Percentiles rank a stretch among this genome's conserved stretches.
These are phyloP conservation scores for Ottelia alismoides DNA, from an alignment of 106 monocot species.

Conservation along the genomic window DNA sequence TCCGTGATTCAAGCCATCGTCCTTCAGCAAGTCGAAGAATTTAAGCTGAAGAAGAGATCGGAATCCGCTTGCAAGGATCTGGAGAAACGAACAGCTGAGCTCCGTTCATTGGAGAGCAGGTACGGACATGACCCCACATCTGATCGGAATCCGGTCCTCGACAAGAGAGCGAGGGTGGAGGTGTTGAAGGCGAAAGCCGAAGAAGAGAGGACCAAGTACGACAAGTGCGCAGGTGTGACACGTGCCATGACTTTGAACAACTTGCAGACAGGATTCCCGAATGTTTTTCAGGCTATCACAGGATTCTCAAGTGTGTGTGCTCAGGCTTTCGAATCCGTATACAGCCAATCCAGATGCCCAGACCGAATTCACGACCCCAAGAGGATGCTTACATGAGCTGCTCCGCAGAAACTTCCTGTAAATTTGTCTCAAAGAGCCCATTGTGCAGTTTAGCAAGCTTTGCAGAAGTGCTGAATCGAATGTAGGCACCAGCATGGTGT, in stretches of 20 bases:
- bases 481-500: too few relatives aligned
- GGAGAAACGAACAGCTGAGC: conserved; percentile 46
- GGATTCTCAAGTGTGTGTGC: conserved; percentile 48
- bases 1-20: conserved; percentile 49
- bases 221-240: conserved; percentile 49
- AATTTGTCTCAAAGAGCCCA: too few relatives aligned
- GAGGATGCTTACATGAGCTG: too few relatives aligned
- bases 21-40: conserved; percentile 53
- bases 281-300: too few relatives aligned
- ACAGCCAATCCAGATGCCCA: conserved; percentile 16
- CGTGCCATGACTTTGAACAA: too few relatives aligned
- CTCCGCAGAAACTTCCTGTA: too few relatives aligned
- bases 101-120: conserved; percentile 32
- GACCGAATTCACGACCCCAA: too few relatives aligned
- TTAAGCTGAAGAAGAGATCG: conserved; percentile 51
- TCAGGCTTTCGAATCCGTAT: conserved; percentile 42
- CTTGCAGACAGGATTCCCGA: conserved; percentile 65
- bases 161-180: conserved; percentile 48
- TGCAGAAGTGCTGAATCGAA: too few relatives aligned
- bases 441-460: too few relatives aligned
- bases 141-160: too few relatives aligned
- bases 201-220: conserved; percentile 52
- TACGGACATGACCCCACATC: too few relatives aligned
- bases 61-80: conserved; percentile 39
- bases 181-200: conserved; percentile 57